Conservation (phyloP, 169 alveolate species). For the Amoebophrya sp. region DNA sequence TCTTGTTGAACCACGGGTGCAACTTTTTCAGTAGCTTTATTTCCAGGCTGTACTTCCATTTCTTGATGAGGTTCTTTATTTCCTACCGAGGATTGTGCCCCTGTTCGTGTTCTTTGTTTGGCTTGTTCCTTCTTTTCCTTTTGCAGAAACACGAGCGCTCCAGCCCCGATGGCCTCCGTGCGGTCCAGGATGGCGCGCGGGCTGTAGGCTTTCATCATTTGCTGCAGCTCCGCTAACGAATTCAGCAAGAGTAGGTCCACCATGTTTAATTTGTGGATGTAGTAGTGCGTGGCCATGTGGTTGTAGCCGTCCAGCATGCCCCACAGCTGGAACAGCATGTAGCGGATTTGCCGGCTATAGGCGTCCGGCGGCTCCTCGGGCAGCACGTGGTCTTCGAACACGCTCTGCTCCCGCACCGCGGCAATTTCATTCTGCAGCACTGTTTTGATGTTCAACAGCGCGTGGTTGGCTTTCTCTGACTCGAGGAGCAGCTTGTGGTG, state of each 20-base stretch:
- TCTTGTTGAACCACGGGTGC: no score
- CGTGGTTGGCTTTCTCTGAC: neutral
- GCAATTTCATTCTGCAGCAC: neutral
- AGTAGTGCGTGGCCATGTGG: neutral
- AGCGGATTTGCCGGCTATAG: neutral
- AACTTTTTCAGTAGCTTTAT: neutral
- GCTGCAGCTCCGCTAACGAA: neutral
- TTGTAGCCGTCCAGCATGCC: constrained; percentile 13
- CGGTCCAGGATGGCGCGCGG: neutral
- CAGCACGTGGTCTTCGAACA: neutral
- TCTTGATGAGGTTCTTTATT: no score
- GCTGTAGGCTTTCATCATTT: neutral
- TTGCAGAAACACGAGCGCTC: neutral
- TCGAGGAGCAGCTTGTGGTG: neutral
- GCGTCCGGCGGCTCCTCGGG: neutral
- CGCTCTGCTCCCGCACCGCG: neutral
- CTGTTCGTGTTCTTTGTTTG: neutral
- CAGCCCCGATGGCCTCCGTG: neutral
- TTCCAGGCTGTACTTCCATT: neutral
- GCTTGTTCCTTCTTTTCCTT: neutral
- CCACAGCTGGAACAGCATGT: constrained; percentile 8
- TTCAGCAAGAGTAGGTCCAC: neutral
- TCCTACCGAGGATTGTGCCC: neutral
- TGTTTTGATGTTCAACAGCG: neutral
- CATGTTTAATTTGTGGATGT: neutral